Base-by-base conservation (phyloP, 768 basidiomycete species). In the Galerina marginata region DNA sequence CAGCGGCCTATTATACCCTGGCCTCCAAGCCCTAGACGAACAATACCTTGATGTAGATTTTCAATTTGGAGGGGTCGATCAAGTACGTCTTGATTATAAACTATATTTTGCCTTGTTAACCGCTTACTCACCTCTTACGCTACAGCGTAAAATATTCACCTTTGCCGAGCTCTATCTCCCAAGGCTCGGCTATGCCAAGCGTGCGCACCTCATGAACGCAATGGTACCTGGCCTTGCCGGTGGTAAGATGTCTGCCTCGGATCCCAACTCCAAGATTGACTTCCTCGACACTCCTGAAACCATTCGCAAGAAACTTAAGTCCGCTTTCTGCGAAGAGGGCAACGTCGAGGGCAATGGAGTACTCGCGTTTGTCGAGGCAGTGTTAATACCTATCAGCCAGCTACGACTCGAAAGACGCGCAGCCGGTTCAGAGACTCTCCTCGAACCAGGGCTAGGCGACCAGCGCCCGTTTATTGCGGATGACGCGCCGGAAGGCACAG, bases 231-330 rank as follows among this genome's bases (percentile, higher is more conserved):
- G 96, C 45, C 83, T 97, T 37, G 88, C 89, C 43, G 96, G 96
- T 36, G 93, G 94, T 15, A 99, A 99, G 72, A 99, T 99, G 97
- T 97, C 95, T 14, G 90, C 95, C 1, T 99, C 96, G 1, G 96
- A 99, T 67, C 95, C 95, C 33, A 93, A 97, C 73, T 95, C 92
- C 63, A 99, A 99, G 76, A 96, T 99, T 72, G 97, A 99, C 78
- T 93, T 99, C 75, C 87, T 99, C 62, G 96, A 99, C 74, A 72
- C 87, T 3, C 88, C 95, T 0, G 91, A 92, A 33, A 84, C 80
- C 43, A 85, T 99, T 50, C 89, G 90, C 69, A 89, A 87, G 75
- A 99, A 99, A 80, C 86, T 99, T 75, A 94, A 92, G 74, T 80
- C 81, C 23, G 96, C 97, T 1, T 95, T 97, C 72, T 99, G 96